phyloP scores from a whole-genome alignment of 257 asterid genomes.

The Osmanthus fragrans region DNA sequence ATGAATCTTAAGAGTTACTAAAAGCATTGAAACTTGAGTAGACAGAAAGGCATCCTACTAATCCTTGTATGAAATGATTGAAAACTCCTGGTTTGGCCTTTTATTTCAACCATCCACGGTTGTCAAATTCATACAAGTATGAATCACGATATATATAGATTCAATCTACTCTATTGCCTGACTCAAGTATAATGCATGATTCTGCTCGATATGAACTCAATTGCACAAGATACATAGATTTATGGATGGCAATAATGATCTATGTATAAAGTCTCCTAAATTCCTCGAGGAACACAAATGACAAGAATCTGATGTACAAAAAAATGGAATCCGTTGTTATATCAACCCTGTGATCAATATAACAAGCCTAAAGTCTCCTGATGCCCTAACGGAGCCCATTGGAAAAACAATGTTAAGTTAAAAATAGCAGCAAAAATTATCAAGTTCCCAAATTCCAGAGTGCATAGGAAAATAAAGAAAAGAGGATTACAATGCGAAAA shows the following conservation, averaged over 20 bases:
- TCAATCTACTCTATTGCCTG: neutral
- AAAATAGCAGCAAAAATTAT: neutral
- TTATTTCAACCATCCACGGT: neutral
- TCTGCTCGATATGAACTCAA: neutral
- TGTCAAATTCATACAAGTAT: neutral
- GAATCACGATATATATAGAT: neutral
- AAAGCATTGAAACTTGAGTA: slow-evolving; percentile 9
- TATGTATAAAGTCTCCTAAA: neutral
- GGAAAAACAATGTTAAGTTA: neutral
- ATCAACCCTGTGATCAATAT: neutral
- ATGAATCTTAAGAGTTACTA: slow-evolving; percentile 15
- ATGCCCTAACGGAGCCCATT: neutral
- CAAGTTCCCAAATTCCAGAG: neutral
- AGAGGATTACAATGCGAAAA: neutral
- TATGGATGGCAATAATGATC: neutral
- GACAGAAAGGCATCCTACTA: slow-evolving; percentile 18
- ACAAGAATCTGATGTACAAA: neutral
- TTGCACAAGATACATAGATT: neutral
- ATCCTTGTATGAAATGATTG: neutral
- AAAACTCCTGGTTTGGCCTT: slow-evolving; percentile 4
- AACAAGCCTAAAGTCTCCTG: neutral
- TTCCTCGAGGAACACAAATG: neutral
- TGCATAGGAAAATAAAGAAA: neutral
- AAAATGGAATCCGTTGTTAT: neutral
- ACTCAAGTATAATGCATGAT: neutral